Conservation (phyloP, 1,284 basidiomycete genomes). For the Sparassis latifolia region DNA sequence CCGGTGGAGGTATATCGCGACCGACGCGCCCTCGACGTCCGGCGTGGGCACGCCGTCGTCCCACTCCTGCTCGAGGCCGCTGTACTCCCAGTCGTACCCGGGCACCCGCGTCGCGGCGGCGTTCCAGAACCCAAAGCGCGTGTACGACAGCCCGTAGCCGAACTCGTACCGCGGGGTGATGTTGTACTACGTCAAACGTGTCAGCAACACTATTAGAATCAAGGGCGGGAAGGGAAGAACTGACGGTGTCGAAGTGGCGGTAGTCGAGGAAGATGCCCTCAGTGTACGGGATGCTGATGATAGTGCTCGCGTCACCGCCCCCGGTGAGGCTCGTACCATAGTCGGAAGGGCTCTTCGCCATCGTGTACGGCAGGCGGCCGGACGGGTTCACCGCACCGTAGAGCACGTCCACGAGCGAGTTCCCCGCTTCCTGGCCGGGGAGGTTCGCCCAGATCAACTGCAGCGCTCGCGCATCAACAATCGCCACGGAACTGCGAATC, state of each 20-base stretch:
- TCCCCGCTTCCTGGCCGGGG: slow-evolving; percentile 75
- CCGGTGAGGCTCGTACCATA: slow-evolving; percentile 60
- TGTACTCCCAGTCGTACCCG: slow-evolving; percentile 26
- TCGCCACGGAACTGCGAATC: too few species aligned
- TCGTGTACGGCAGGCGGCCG: slow-evolving; percentile 76
- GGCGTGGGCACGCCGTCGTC: slow-evolving; percentile 42
- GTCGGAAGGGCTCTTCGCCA: slow-evolving; percentile 61
- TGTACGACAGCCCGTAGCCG: slow-evolving; percentile 83
- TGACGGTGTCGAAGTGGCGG: slow-evolving; percentile 66
- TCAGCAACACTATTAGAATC: not conserved
- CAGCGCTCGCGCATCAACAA: not conserved
- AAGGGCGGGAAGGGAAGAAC: slow-evolving; percentile 8
- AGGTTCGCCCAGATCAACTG: slow-evolving; percentile 60
- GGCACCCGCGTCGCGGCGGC: slow-evolving; percentile 39
- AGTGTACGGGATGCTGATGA: slow-evolving; percentile 54
- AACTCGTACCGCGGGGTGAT: slow-evolving; percentile 69
- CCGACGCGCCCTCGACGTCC: slow-evolving; percentile 42
- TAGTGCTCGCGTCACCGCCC: slow-evolving; percentile 30
- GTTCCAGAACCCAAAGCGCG: slow-evolving; percentile 63
- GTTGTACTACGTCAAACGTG: slow-evolving; percentile 24
- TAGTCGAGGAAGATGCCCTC: slow-evolving; percentile 76
- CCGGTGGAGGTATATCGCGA: slow-evolving; percentile 59
- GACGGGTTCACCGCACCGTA: slow-evolving; percentile 71
- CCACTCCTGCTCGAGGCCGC: slow-evolving; percentile 43
- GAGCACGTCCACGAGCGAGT: slow-evolving; percentile 66